A percentile compares a stretch with the other conserved stretches of the same genome.
These are phyloP conservation scores for Bryoglossum gracile DNA, from an alignment of 495 filamentous ascomycete genomes.

Conservation along the genomic window DNA sequence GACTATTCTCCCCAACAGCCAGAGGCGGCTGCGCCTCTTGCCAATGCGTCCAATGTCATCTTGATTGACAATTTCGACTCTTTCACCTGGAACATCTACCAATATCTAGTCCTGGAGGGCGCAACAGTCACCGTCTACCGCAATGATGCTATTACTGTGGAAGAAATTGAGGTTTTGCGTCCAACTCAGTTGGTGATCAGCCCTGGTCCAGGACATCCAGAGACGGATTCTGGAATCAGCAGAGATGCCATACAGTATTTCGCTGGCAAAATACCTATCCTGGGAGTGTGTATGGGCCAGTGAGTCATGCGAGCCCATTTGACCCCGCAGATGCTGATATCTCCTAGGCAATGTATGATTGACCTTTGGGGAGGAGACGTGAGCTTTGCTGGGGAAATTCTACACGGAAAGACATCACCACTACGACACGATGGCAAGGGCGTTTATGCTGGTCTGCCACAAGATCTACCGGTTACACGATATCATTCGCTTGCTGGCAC, in stretches of 20 bases:
- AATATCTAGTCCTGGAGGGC: slow-evolving; percentile 92
- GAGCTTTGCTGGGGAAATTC: slow-evolving; percentile 87
- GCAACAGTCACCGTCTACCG: slow-evolving; percentile 81
- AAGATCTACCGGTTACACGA: slow-evolving; percentile 78
- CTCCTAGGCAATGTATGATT: slow-evolving; percentile 76
- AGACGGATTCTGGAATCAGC: slow-evolving; percentile 84
- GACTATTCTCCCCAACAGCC: slow-evolving; percentile 85
- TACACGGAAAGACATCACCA: slow-evolving; percentile 93
- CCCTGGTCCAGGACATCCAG: slow-evolving; percentile 88
- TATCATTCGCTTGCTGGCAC: slow-evolving; percentile 97
- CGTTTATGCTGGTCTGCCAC: slow-evolving; percentile 68
- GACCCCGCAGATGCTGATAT: slow-evolving; percentile 1
- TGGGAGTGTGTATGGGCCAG: slow-evolving; percentile 98
- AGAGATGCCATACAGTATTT: slow-evolving; percentile 86
- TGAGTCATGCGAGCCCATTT: slow-evolving; percentile 35
- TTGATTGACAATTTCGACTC: slow-evolving; percentile 99
- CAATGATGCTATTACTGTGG: slow-evolving; percentile 83
- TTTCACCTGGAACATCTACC: slow-evolving; percentile 98
- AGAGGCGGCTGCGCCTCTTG: slow-evolving; percentile 55
- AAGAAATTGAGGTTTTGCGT: slow-evolving; percentile 70
- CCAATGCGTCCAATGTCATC: slow-evolving; percentile 80
- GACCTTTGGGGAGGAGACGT: slow-evolving; percentile 86
- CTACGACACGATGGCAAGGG: slow-evolving; percentile 84
- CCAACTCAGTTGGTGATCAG: slow-evolving; percentile 94
- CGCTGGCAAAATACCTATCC: slow-evolving; percentile 90